Percentiles rank a stretch among this genome's conserved stretches.
Evolutionary conservation across 768 basidiomycete genomes (phyloP).

Genomic region (Galerina sulciceps): DNA sequence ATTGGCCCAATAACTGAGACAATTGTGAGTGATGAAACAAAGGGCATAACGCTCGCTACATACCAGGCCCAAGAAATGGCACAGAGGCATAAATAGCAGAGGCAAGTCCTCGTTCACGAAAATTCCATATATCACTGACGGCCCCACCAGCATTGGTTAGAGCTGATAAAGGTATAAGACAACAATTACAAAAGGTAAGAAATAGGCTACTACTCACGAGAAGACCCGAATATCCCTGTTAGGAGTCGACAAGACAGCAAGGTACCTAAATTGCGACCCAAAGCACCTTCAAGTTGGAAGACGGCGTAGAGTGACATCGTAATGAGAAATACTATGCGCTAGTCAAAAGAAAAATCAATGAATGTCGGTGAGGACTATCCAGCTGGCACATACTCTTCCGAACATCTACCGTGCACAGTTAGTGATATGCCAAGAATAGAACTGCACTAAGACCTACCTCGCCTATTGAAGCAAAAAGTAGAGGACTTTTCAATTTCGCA

Average conservation of each 20-base stretch:
- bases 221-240: conserved; percentile 62
- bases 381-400: conserved; percentile 44
- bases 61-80: conserved; percentile 62
- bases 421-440: not conserved
- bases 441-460: conserved; percentile 40
- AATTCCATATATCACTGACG: conserved; percentile 62
- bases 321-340: conserved; percentile 60
- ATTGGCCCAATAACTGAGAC: conserved; percentile 64
- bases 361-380: not conserved
- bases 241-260: conserved; percentile 57
- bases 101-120: conserved; percentile 63
- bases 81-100: conserved; percentile 62
- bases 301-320: conserved; percentile 54
- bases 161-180: conserved; percentile 34
- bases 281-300: conserved; percentile 57
- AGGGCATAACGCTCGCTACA: not conserved
- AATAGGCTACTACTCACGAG: conserved; percentile 40
- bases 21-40: not conserved
- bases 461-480: conserved; percentile 62
- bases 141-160: conserved; percentile 62
- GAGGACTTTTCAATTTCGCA: conserved; percentile 35
- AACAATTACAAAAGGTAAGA: not conserved
- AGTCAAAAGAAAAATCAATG: not conserved
- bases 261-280: conserved; percentile 50
- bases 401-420: conserved; percentile 41